phyloP scores from a whole-genome alignment of 2,329 filamentous ascomycete species.

The Colletotrichum chlorophyti region DNA sequence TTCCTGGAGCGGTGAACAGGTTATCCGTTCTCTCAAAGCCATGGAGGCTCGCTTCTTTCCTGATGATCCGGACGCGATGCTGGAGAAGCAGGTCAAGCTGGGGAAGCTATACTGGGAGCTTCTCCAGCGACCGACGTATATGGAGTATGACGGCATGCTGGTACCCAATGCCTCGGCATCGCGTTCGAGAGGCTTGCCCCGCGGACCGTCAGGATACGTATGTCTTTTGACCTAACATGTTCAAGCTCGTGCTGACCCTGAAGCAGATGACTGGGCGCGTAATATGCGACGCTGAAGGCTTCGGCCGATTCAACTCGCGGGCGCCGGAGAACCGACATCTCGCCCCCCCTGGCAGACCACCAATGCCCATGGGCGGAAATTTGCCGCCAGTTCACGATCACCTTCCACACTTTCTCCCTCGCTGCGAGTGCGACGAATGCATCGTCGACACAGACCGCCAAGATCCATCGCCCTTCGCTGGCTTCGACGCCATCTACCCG shows the following conservation, averaged over 20 bases:
- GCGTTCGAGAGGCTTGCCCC: background rate
- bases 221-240: slow-evolving; percentile 12
- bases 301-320: slow-evolving; percentile 40
- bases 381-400: slow-evolving; percentile 36
- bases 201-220: slow-evolving; percentile 41
- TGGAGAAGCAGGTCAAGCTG: slow-evolving; percentile 45
- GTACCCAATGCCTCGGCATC: slow-evolving; percentile 36
- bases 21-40: slow-evolving; percentile 47
- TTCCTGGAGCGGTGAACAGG: slow-evolving; percentile 51
- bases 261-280: slow-evolving; percentile 45
- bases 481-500: slow-evolving; percentile 50
- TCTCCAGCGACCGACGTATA: slow-evolving; percentile 51
- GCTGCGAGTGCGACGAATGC: slow-evolving; percentile 51
- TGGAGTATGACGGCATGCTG: slow-evolving; percentile 52
- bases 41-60: slow-evolving; percentile 52
- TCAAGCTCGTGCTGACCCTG: too few species aligned
- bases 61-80: slow-evolving; percentile 42
- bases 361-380: background rate
- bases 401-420: slow-evolving; percentile 47
- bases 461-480: slow-evolving; percentile 41
- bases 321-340: slow-evolving; percentile 34
- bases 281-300: slow-evolving; percentile 51
- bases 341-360: slow-evolving; percentile 1
- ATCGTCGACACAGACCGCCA: slow-evolving; percentile 29
- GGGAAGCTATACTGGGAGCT: slow-evolving; percentile 56